A percentile compares a stretch with the other conserved stretches of the same genome.
Conservation (phyloP, 1,284 basidiomycete genomes). For the Afroboletus lepidellus region DNA sequence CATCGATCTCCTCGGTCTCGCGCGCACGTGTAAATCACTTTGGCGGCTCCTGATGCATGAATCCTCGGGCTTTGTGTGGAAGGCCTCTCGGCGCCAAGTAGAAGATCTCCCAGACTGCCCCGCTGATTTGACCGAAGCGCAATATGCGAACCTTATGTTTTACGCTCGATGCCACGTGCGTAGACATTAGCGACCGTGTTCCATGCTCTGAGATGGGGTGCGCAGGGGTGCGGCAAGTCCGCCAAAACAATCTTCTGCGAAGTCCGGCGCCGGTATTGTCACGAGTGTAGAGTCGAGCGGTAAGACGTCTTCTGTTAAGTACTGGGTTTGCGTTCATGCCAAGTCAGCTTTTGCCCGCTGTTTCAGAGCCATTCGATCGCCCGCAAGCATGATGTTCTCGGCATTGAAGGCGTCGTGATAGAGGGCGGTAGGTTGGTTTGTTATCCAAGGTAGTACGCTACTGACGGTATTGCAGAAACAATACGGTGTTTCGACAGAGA, state of each 20-base stretch:
- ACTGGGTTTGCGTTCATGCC: too few relatives aligned
- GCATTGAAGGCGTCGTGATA: too few relatives aligned
- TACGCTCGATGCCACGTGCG: constrained; percentile 15
- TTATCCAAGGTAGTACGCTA: too few relatives aligned
- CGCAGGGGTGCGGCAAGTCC: constrained; percentile 5
- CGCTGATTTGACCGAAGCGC: constrained; percentile 32
- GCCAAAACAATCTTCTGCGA: constrained; percentile 3
- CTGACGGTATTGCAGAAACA: not conserved
- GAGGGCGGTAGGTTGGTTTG: too few relatives aligned
- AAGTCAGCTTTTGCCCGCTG: too few relatives aligned
- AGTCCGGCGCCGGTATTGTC: constrained; percentile 13
- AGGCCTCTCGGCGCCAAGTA: constrained; percentile 1
- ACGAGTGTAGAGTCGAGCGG: not conserved
- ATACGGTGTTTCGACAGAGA: not conserved
- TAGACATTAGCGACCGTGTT: not conserved
- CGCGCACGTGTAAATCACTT: constrained; percentile 3
- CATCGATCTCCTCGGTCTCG: not conserved
- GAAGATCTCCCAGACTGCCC: constrained; percentile 21
- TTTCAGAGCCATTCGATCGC: too few relatives aligned
- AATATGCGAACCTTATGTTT: constrained; percentile 29
- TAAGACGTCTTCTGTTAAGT: not conserved
- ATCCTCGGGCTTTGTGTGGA: not conserved
- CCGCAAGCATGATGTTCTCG: too few relatives aligned
- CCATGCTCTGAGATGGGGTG: not conserved
- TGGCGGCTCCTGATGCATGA: not conserved